Conservation (phyloP, 257 asterid genomes). For the Striga asiatica region DNA sequence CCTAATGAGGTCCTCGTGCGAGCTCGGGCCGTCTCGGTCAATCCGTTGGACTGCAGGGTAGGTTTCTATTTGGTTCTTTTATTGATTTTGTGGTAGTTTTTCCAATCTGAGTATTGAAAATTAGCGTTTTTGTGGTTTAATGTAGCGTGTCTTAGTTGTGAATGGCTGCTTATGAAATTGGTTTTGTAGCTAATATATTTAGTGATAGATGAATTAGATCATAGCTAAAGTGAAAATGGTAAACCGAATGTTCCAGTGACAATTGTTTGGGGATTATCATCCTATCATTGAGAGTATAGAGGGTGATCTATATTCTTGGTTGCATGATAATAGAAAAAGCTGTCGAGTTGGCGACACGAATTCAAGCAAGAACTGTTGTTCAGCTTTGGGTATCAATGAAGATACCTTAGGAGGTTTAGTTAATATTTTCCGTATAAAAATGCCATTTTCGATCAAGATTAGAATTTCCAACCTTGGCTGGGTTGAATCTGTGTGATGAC, state of each 20-base stretch:
- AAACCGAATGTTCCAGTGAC: neutral
- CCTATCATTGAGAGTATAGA: neutral
- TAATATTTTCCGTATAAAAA: neutral
- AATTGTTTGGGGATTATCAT: neutral
- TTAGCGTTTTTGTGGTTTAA: neutral
- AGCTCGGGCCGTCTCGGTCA: conserved; percentile 87
- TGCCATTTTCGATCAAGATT: neutral
- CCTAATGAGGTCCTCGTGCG: conserved; percentile 93
- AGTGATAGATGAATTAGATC: neutral
- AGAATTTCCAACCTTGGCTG: neutral
- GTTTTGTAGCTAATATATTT: neutral
- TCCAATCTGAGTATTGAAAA: neutral
- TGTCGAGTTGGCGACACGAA: neutral
- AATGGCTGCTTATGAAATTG: neutral
- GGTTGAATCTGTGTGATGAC: neutral
- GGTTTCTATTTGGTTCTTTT: conserved; percentile 17
- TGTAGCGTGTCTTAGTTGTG: neutral
- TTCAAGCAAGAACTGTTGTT: neutral
- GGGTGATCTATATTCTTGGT: neutral
- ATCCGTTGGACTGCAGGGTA: conserved; percentile 87
- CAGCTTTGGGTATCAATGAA: too few relatives aligned
- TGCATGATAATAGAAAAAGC: neutral
- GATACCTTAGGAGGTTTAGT: neutral
- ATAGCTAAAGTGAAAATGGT: neutral
- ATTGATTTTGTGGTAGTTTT: neutral